A percentile compares a stretch with the other conserved stretches of the same genome.
Conservation (phyloP, 2,329 filamentous ascomycete genomes). For the Pseudogymnoascus sp. region DNA sequence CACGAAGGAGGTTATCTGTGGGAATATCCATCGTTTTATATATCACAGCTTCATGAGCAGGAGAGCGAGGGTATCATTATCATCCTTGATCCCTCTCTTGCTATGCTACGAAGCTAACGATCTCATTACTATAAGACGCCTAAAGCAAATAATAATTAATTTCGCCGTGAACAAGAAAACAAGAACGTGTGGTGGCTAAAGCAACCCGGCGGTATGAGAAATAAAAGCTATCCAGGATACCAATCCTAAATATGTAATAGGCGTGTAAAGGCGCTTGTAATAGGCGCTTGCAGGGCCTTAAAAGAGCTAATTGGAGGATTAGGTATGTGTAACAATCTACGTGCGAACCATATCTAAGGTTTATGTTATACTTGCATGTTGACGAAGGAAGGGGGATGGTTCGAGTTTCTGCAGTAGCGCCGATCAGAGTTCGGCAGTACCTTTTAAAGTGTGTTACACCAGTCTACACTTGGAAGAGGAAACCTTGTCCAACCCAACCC, state of each 20-base stretch:
- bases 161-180: background rate
- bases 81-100: background rate
- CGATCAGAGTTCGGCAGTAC: background rate
- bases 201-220: background rate
- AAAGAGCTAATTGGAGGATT: background rate
- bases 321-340: background rate
- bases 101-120: background rate
- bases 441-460: background rate
- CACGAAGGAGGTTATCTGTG: background rate
- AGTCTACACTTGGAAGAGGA: background rate
- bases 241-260: background rate
- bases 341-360: background rate
- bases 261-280: background rate
- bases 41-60: background rate
- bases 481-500: background rate
- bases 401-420: conserved; percentile 1
- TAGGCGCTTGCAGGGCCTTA: background rate
- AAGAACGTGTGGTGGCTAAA: background rate
- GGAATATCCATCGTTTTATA: conserved; percentile 1
- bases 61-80: background rate
- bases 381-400: background rate
- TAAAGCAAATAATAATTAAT: conserved; percentile 1
- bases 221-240: background rate
- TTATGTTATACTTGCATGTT: background rate
- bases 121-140: background rate